These are phyloP conservation scores for Fusarium duplospermum DNA, from an alignment of 2,329 filamentous ascomycete species.

Conservation along the genomic window DNA sequence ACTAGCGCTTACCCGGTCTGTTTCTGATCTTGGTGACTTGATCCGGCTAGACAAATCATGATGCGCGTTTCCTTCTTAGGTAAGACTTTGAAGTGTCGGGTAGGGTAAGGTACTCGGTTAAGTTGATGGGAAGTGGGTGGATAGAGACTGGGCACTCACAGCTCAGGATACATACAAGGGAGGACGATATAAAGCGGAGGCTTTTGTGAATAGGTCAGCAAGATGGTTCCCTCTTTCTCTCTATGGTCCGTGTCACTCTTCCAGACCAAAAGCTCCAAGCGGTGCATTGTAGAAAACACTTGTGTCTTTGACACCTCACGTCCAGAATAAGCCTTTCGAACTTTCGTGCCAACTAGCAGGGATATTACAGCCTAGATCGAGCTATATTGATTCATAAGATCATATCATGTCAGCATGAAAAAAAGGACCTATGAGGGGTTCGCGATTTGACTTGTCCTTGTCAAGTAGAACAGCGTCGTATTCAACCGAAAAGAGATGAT, in stretches of 20 bases:
- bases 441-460: background rate
- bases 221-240: background rate
- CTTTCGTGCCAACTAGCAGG: background rate
- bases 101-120: background rate
- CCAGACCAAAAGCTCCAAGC: background rate
- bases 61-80: background rate
- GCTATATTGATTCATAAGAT: background rate
- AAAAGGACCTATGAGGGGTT: background rate
- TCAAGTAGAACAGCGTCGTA: background rate
- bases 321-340: background rate
- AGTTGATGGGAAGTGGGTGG: background rate
- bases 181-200: background rate
- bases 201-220: background rate
- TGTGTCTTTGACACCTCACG: background rate
- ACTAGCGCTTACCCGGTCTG: background rate
- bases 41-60: background rate
- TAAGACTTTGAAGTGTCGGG: background rate
- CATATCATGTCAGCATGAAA: background rate
- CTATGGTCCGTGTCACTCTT: background rate
- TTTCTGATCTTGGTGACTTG: background rate
- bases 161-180: background rate
- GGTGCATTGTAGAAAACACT: background rate
- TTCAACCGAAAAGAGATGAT: background rate
- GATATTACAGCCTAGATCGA: background rate
- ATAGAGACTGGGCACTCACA: background rate